Base-by-base conservation (phyloP, 2,329 filamentous ascomycete genomes). In the Aphanocladium album region DNA sequence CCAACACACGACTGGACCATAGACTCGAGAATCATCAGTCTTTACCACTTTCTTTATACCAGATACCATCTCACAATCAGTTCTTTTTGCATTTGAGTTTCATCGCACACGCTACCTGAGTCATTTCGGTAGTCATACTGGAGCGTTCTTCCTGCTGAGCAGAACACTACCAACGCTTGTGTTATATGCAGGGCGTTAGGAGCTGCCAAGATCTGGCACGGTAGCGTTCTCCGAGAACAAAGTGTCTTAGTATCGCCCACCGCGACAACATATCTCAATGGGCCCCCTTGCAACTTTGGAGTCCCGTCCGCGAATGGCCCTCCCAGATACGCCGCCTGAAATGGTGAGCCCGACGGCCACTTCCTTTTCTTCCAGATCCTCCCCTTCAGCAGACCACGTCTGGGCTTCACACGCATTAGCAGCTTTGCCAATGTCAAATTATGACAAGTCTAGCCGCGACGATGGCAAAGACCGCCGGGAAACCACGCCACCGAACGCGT, bases 391-490 rank as follows among this genome's bases (percentile, higher is more conserved):
- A 67, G 79, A 81, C 45, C 60, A 56, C 45, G 35, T 46, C 30
- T 65, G 60, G 63, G 39, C 63, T 25, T 60, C 60, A 3, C 57
- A 57, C 27, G 71, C 73, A 62, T 77, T 79, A 62, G 73, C 80
- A 63, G 81, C 81, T 64, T 78, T 82, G 70, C 79, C 80, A 66
- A 85, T 85, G 83, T 81, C 82, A 69, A 80, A 76, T 72, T 80
- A 84, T 83, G 83, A 83, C 61, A 79, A 77, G 64, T 70, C 74
- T 63, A 76, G 71, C 68, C 68, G 72, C 70, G 76, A 78, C 23
- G 21, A 53, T 47, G 49, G 11, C 50, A 62, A 77, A 79, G 77
- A 73, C 74, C 49, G 21, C 30, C 27, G 47, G 35, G 58, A 45
- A 55, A 37, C 25, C 14, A 47, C 49, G n/a, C 37, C 51, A 66